Evolutionary conservation across 1,284 basidiomycete genomes (phyloP).

Genomic region (Ceratorhiza oryzae-sativae): DNA sequence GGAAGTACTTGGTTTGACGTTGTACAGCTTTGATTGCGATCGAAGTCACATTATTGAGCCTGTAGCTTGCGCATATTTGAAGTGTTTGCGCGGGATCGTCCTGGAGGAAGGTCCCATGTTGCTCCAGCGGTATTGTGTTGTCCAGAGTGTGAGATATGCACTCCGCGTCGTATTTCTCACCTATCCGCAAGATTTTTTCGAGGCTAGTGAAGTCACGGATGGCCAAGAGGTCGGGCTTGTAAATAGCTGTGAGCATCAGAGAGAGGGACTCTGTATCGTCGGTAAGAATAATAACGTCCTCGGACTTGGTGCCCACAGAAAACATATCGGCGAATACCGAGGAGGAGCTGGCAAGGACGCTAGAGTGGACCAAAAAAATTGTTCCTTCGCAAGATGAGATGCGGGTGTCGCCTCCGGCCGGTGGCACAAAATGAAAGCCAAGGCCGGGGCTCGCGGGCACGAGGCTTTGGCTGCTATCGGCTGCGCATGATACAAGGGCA

Average conservation of each 20-base stretch:
- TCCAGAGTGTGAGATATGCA: background rate
- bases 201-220: background rate
- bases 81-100: background rate
- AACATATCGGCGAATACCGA: slow-evolving; percentile 17
- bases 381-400: slow-evolving; percentile 9
- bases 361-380: background rate
- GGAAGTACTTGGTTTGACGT: background rate
- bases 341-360: background rate
- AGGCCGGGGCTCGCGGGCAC: background rate
- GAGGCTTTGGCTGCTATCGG: background rate
- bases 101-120: background rate
- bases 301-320: background rate
- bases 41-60: background rate
- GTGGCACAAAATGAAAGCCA: background rate
- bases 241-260: slow-evolving; percentile 17
- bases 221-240: background rate
- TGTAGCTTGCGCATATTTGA: background rate
- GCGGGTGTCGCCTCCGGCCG: background rate
- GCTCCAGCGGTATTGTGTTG: background rate
- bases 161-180: slow-evolving; percentile 14
- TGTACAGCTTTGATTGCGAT: background rate
- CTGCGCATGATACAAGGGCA: too few species aligned
- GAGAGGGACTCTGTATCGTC: slow-evolving; percentile 27
- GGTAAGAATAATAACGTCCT: background rate
- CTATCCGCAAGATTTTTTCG: background rate